phyloP scores from a whole-genome alignment of 805 yeast species.

The Zygoascus biomembranicola region DNA sequence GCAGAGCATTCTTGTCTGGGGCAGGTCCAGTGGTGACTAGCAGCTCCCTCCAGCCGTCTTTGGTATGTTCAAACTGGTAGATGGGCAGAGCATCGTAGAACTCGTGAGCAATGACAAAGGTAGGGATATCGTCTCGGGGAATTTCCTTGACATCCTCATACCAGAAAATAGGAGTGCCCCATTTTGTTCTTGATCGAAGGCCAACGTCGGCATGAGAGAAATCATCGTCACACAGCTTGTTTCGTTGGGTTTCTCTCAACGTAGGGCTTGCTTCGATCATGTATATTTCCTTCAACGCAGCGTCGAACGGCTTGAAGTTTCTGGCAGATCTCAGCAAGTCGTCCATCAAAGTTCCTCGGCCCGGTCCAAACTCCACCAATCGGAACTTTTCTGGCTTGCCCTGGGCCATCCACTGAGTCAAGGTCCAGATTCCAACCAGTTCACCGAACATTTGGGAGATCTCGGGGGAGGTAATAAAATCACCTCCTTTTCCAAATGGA shows the following conservation, averaged over 20 bases:
- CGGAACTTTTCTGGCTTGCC: constrained; percentile 42
- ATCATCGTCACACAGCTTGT: constrained; percentile 32
- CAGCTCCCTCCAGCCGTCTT: constrained; percentile 71
- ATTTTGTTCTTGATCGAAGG: constrained; percentile 35
- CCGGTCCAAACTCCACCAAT: constrained; percentile 77
- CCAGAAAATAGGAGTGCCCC: constrained; percentile 44
- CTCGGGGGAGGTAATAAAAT: constrained; percentile 80
- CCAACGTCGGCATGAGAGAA: constrained; percentile 23
- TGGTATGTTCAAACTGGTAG: constrained; percentile 50
- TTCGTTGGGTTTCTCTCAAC: constrained; percentile 48
- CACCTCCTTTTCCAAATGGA: constrained; percentile 63
- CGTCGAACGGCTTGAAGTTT: constrained; percentile 29
- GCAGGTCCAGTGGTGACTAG: constrained; percentile 47
- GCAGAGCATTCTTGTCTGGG: constrained; percentile 16
- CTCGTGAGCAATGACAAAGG: constrained; percentile 73
- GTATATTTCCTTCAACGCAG: constrained; percentile 31
- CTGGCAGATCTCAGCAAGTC: constrained; percentile 42
- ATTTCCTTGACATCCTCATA: constrained; percentile 23
- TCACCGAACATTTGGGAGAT: constrained; percentile 85
- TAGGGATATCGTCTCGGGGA: constrained; percentile 34
- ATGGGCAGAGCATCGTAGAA: constrained; percentile 84
- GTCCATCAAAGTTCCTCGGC: constrained; percentile 68
- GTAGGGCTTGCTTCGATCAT: constrained; percentile 68
- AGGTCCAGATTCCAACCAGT: constrained; percentile 64
- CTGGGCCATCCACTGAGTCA: constrained; percentile 48